Percentiles rank a stretch among this genome's conserved stretches.
These are phyloP conservation scores for Chaetoscypha palmicola DNA, from an alignment of 2,329 filamentous ascomycete species.

Conservation along the genomic window DNA sequence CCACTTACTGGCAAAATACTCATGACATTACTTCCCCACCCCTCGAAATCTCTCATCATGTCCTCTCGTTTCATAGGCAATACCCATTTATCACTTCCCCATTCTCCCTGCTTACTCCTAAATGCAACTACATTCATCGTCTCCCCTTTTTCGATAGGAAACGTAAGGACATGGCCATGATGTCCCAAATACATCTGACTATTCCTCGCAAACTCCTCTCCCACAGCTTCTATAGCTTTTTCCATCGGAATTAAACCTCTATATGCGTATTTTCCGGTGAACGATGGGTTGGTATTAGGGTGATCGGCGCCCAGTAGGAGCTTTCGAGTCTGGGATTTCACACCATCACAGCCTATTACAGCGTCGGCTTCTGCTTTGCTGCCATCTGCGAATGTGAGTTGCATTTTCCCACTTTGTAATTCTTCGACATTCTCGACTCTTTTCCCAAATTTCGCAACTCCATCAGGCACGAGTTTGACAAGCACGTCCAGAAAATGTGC, in stretches of 20 bases:
- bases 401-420: slow-evolving; percentile 20
- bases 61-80: slow-evolving; percentile 32
- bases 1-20: slow-evolving; percentile 29
- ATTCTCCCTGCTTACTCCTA: slow-evolving; percentile 29
- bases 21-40: slow-evolving; percentile 33
- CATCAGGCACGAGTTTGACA: slow-evolving; percentile 34
- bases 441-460: slow-evolving; percentile 32
- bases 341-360: slow-evolving; percentile 57
- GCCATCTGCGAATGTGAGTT: slow-evolving; percentile 39
- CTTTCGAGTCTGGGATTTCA: slow-evolving; percentile 48
- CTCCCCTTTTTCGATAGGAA: slow-evolving; percentile 50
- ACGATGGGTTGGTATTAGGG: slow-evolving; percentile 30
- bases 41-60: slow-evolving; percentile 33
- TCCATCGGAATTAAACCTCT: slow-evolving; percentile 55
- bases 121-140: slow-evolving; percentile 46
- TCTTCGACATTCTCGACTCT: slow-evolving; percentile 30
- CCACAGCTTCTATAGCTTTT: slow-evolving; percentile 41
- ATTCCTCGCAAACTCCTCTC: slow-evolving; percentile 41
- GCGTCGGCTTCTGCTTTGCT: slow-evolving; percentile 36
- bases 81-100: slow-evolving; percentile 35
- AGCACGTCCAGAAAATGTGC: slow-evolving; percentile 29
- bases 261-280: slow-evolving; percentile 54
- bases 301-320: slow-evolving; percentile 41
- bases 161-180: slow-evolving; percentile 51
- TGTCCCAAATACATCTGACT: slow-evolving; percentile 43